Evolutionary conservation across 805 yeast species (phyloP).

Genomic region (Lachancea cidri): DNA sequence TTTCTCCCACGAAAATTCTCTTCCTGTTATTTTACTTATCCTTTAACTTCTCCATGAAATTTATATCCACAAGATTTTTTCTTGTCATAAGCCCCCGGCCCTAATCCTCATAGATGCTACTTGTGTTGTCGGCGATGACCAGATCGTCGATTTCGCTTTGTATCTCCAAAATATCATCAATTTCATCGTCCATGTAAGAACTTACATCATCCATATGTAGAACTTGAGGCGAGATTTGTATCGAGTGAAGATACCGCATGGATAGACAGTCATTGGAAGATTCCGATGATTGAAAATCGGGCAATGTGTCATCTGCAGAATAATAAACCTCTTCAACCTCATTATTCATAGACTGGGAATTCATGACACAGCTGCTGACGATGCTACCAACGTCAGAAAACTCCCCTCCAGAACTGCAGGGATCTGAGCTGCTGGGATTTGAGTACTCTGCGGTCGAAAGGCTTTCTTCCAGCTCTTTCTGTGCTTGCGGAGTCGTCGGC

Average conservation of each 20-base stretch:
- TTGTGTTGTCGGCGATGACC: conserved; percentile 4
- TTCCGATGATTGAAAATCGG: conserved; percentile 1
- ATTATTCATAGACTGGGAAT: conserved; percentile 1
- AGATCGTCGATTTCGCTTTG: conserved; percentile 6
- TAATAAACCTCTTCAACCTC: conserved; percentile 9
- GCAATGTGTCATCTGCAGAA: conserved; percentile 6
- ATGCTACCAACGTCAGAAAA: conserved; percentile 20
- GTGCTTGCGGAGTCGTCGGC: not conserved
- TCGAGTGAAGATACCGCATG: conserved; percentile 3
- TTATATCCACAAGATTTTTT: too few species aligned
- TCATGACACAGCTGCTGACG: conserved; percentile 2
- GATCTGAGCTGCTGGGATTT: conserved; percentile 17
- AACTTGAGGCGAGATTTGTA: conserved; percentile 4
- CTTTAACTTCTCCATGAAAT: too few species aligned
- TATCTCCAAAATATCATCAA: not conserved
- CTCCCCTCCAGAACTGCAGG: conserved; percentile 23
- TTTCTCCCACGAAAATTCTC: too few species aligned
- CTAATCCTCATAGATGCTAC: conserved; percentile 6
- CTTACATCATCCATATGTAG: conserved; percentile 3
- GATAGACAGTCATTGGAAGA: not conserved
- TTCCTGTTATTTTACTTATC: too few species aligned
- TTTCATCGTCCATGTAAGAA: conserved; percentile 5
- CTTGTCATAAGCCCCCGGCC: too few species aligned
- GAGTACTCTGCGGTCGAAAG: conserved; percentile 26
- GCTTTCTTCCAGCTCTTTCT: conserved; percentile 7